Evolutionary conservation across 257 asterid genomes (phyloP), one percentile per base, ranked within the genome.

Genomic region (Gardenia jasminoides): DNA sequence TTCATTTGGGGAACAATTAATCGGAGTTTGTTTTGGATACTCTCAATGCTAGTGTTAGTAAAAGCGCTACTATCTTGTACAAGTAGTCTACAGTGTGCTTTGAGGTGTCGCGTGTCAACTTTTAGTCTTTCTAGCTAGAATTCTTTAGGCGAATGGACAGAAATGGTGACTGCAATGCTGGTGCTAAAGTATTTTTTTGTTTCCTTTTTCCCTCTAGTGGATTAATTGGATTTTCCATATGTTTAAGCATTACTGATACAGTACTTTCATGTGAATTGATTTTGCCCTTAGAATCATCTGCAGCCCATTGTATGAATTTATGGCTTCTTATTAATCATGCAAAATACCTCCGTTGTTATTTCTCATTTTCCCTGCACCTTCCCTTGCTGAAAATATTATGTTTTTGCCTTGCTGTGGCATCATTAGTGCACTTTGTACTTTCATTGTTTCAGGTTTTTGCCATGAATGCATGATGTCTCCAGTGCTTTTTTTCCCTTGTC

Each of bases 401-500:
- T 54, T 58, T 58, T 3, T 58, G 65, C 22, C 10, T 20, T 58
- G 26, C 26, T 58, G 65, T 58, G 13, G 30, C 11, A 20, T 22
- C 5, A 22, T 22, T 54, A 54, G 61, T 20, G 64, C 22, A 19
- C 41, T 58, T 31, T 31, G 48, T 39, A 67, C 44, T 50, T 59
- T 31, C 15, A 70, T 62, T 26, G 8, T 6, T 56, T 50, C 67
- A 1, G 6, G 48, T 39, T 52, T 67, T 68, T 33, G 47, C 61
- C 19, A 12, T 43, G 36, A 24, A 22, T 43, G 3, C 15, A 13
- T 33, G 67, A 8, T 4, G 39, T 8, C 15, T 15, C 28, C 7
- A 33, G 20, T n/a, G 11, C 69, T 36, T 72, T 50, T 17, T 26
- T 43, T 26, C 26, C 33, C 17, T 22, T 74, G 80, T 83, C 77